Percentiles rank a stretch among this genome's conserved stretches.
These are phyloP conservation scores for Sarcodon aspratus DNA, from an alignment of 768 basidiomycete genomes.

Conservation along the genomic window DNA sequence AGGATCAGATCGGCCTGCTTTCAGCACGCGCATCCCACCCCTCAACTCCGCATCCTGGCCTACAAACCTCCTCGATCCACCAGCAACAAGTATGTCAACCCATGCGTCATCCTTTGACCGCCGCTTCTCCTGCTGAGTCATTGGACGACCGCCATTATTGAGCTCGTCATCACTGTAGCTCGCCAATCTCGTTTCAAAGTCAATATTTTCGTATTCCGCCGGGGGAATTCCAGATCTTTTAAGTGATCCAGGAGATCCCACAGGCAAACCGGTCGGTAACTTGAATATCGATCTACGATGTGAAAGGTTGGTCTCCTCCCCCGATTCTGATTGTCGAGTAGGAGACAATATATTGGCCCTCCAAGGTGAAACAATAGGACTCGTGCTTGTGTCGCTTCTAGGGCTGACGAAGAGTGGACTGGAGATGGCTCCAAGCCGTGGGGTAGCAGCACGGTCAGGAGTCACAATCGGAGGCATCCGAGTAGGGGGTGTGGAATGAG, in stretches of 20 bases:
- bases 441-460: not conserved
- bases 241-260: conserved; percentile 35
- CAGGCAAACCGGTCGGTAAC: conserved; percentile 37
- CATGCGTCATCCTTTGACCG: conserved; percentile 63
- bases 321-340: not conserved
- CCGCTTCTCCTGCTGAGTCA: conserved; percentile 28
- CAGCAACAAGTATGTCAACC: conserved; percentile 78
- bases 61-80: conserved; percentile 35
- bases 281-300: conserved; percentile 45
- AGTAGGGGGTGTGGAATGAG: not conserved
- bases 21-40: conserved; percentile 15
- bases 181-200: conserved; percentile 74
- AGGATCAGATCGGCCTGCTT: conserved; percentile 41
- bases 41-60: conserved; percentile 41
- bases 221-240: conserved; percentile 43
- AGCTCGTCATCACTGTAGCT: conserved; percentile 40
- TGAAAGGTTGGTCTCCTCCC: conserved; percentile 6
- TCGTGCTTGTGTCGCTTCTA: not conserved
- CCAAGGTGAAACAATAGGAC: not conserved
- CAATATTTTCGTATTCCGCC: conserved; percentile 71
- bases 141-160: conserved; percentile 5
- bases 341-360: not conserved
- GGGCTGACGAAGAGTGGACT: not conserved
- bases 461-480: no score
- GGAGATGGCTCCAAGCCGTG: not conserved